Evolutionary conservation across 768 basidiomycete species (phyloP).

Genomic region (Cystobasidium tubakii): DNA sequence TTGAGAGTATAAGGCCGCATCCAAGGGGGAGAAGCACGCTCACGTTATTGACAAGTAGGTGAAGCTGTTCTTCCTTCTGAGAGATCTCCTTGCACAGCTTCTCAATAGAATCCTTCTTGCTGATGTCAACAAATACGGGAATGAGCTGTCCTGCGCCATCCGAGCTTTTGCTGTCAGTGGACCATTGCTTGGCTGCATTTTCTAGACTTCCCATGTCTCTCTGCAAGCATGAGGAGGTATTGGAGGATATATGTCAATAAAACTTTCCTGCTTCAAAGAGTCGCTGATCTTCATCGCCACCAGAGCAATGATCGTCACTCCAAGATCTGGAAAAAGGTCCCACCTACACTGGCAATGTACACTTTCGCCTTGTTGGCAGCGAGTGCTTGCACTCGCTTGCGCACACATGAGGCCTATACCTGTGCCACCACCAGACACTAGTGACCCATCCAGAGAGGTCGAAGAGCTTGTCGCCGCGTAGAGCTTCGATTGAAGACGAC

Average conservation of each 20-base stretch:
- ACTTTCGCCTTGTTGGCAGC: conserved; percentile 38
- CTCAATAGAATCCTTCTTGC: conserved; percentile 22
- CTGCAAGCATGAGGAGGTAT: too few relatives aligned
- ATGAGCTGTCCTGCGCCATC: conserved; percentile 27
- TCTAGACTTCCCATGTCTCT: conserved; percentile 16
- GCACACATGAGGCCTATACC: conserved; percentile 36
- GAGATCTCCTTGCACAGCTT: conserved; percentile 32
- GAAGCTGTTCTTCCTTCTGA: conserved; percentile 30
- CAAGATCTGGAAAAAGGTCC: background rate
- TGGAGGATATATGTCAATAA: background rate
- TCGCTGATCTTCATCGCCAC: background rate
- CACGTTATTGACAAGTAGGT: conserved; percentile 24
- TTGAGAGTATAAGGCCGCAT: conserved; percentile 8
- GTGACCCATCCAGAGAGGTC: conserved; percentile 22
- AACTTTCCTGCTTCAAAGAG: too few relatives aligned
- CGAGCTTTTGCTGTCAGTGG: background rate
- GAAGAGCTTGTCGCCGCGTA: background rate
- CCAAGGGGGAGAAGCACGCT: background rate
- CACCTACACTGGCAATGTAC: conserved; percentile 21
- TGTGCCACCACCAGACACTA: conserved; percentile 24
- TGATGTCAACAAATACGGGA: conserved; percentile 28
- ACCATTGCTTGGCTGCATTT: conserved; percentile 35
- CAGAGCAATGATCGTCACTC: background rate
- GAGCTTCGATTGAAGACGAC: background rate
- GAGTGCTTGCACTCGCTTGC: conserved; percentile 21